Evolutionary conservation across 208 protist species (phyloP), one percentile per base, ranked within the genome.

Genomic region (Leishmania martiniquensis): DNA sequence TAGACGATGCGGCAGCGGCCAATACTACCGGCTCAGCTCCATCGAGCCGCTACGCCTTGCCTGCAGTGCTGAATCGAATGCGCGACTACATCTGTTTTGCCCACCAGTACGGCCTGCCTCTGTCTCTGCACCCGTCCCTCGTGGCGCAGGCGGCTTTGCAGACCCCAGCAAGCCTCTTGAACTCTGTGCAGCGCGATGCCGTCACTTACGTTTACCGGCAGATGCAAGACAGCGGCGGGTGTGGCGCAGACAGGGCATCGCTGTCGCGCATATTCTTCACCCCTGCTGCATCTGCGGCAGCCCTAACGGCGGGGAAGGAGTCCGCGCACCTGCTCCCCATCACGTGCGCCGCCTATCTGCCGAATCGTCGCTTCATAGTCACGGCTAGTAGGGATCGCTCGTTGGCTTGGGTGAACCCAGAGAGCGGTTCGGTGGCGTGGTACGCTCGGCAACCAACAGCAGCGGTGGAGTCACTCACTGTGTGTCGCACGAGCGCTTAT

Each of bases 71-170:
- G 25, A 62, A 66, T 13, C 88, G 90, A 29, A 78, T 90, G 62
- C 89, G 87, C 1, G 88, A 93, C 63, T 95, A 92, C 80, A 85
- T 95, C 57, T 93, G 91, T 75, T 95, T 95, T 75, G 84, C 89
- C n/a, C 86, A 88, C 42, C 68, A 85, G n/a, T 70, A 93, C 75
- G 92, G 89, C 32, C 78, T 87, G 37, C 67, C 74, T 17, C 74
- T 95, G 4, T 85, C 89, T 2, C 75, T 89, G 66, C 87, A 84
- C 39, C 91, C 91, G 25, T 71, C 84, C 34, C 83, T 95, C 34
- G 80, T 93, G 7, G 32, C 87, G 9, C 89, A 94, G 66, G 83
- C 80, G 6, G 91, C 91, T 29, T 42, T 94, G 57, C 87, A 93
- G 79, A 76, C 81, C 7, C 67, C 79, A 42, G 75, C 73, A 42